phyloP scores from a whole-genome alignment of 306 rosid genomes.

The Mucuna pruriens region DNA sequence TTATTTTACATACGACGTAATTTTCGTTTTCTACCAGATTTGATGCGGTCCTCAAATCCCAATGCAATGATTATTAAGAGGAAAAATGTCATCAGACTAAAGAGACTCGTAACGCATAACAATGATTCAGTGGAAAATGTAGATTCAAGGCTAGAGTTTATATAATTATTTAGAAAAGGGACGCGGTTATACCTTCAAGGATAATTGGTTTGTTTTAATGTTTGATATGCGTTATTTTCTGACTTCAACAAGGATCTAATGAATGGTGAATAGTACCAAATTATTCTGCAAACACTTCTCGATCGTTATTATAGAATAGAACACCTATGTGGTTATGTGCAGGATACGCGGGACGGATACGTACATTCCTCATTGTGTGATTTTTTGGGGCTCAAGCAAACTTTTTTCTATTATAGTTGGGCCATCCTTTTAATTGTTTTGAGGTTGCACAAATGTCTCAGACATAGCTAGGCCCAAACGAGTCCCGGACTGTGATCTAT shows the following conservation, averaged over 20 bases:
- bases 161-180: not conserved
- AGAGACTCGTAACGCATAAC: not conserved
- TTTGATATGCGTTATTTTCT: not conserved
- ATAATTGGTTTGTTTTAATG: not conserved
- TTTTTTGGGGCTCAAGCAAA: not conserved
- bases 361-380: not conserved
- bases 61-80: not conserved
- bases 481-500: not conserved
- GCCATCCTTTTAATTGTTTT: not conserved
- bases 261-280: not conserved
- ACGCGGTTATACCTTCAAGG: not conserved
- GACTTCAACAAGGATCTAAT: not conserved
- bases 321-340: not conserved
- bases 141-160: not conserved
- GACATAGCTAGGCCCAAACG: not conserved
- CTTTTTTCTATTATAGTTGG: not conserved
- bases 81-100: not conserved
- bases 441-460: not conserved
- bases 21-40: not conserved
- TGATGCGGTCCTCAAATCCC: conserved; percentile 13
- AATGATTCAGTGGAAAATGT: not conserved
- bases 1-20: conserved; percentile 11
- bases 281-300: not conserved
- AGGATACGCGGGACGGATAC: not conserved
- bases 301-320: not conserved